Base-by-base conservation (phyloP, 345 rosid genomes). In the Brassica juncea region DNA sequence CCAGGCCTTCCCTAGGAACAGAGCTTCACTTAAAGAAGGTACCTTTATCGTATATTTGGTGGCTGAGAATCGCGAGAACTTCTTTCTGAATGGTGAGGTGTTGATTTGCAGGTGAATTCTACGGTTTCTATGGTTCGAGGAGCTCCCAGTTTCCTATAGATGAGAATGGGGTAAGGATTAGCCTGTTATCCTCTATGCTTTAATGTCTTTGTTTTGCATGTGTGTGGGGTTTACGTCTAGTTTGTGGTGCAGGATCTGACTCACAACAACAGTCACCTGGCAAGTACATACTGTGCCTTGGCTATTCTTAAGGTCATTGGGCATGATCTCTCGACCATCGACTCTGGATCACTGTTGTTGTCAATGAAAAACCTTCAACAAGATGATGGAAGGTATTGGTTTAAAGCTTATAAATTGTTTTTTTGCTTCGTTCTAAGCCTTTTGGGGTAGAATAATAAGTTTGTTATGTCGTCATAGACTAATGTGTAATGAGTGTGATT, bases 331-430 rank as follows among this genome's bases (percentile, higher is more conserved):
- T 86, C 87, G 15, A 82, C 75, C 54, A 30, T 92, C 1, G 86
- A 93, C 79, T 74, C 88, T 67, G 82, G 75, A 55, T 72, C 86
- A 9, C 80, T 95, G 6, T 71, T 86, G 80, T 73, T 66, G 6
- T 91, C 99, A 21, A 78, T 95, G 93, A 91, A 84, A 83, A 91
- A 86, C 75, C 95, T 93, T 65, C 99, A 95, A 77, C 93, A 86
- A 81, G 85, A 88, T 44, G 90, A 92, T 86, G 98, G 99, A 73
- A 91, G 98, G 97, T 92, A 85, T 58, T 77, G 15, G 31, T 27
- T 15, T 70, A 14, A 25, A 64, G 66, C 21, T 61, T 23, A 23
- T 23, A 23, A 23, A 23, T 23, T 23, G 25, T 23, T 23, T 23
- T 23, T 23, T 23, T 23, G 3, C 37, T 30, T 59, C 14, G 74